Percentiles rank a stretch among this genome's conserved stretches.
Evolutionary conservation across 176 grass and related monocot species (phyloP).

Genomic region (Secale cereale): DNA sequence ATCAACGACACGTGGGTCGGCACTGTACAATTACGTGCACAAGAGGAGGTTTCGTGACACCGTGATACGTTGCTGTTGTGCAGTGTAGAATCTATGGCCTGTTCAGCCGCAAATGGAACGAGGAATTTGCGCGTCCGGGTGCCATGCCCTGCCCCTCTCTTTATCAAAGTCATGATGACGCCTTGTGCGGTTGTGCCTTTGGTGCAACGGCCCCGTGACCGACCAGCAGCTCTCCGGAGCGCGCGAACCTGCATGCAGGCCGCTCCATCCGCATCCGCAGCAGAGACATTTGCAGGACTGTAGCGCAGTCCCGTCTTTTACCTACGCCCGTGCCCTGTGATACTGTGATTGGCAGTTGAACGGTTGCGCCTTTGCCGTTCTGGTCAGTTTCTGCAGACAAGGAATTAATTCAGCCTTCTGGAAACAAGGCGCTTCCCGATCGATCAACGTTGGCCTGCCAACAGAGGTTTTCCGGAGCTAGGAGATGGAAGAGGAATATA

Average conservation of each 20-base stretch:
- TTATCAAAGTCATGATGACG: not conserved
- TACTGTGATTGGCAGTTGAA: not conserved
- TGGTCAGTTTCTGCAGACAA: not conserved
- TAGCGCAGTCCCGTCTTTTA: not conserved
- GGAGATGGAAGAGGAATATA: not conserved
- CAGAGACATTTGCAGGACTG: not conserved
- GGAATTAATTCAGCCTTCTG: not conserved
- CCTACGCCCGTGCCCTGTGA: not conserved
- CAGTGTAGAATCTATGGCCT: not conserved
- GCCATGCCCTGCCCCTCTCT: not conserved
- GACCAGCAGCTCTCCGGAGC: not conserved
- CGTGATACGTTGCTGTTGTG: not conserved
- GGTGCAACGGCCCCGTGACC: slow-evolving; percentile 15
- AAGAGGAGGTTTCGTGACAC: not conserved
- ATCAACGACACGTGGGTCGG: not conserved
- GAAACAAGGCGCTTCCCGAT: not conserved
- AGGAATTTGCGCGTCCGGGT: not conserved
- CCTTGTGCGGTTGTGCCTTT: not conserved
- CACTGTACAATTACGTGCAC: not conserved
- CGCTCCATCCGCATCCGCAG: not conserved
- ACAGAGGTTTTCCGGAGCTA: not conserved
- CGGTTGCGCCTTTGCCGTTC: not conserved
- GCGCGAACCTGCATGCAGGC: not conserved
- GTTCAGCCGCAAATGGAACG: not conserved
- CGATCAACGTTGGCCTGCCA: not conserved